Base-by-base conservation (phyloP, 441 rosid species). In the Manihot esculenta region DNA sequence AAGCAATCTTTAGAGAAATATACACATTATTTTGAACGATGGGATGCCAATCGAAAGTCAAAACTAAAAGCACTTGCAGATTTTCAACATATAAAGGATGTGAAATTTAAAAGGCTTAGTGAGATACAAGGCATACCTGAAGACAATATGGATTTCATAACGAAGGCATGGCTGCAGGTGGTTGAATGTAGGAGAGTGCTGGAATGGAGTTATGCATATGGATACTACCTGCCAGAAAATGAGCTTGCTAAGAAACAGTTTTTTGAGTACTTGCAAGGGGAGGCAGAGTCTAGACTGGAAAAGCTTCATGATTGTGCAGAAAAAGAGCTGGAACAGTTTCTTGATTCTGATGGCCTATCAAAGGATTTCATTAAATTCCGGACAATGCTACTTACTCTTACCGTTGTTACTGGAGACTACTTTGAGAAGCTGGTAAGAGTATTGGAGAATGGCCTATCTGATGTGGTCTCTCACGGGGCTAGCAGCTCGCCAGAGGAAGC, bases 121-220 rank as follows among this genome's bases (percentile, higher is more conserved):
- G 61, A 77, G 53, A 53, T 58, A 21, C 88, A 81, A 12, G 67
- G 82, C 70, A 73, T 79, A 71, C 80, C 89, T 10, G 86, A 76
- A 65, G 58, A 74, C 24, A 82, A 86, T 74, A 73, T 89, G 38
- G 78, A 79, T 67, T 89, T 89, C 74, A 68, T 92, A 63, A 64
- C 78, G 53, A 86, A 86, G 6, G 96, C 96, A 4, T 89, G 91
- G 97, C 81, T 81, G 62, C 93, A 88, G 86, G 88, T 89, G 63
- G 77, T 87, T 73, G 96, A 89, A 76, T 92, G 96, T 66, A 79
- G 97, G 74, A 81, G 91, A 60, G 87, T 87, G 11, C 87, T 92
- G 74, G 80, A 80, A 68, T 89, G 97, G 97, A 89, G 90, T 17
- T 89, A 89, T 66, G 88, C 91, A 1, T 91, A 89, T 78, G 97